Percentiles rank a stretch among this genome's conserved stretches.
These are phyloP conservation scores for Pholiota molesta DNA, from an alignment of 768 basidiomycete genomes.

Conservation along the genomic window DNA sequence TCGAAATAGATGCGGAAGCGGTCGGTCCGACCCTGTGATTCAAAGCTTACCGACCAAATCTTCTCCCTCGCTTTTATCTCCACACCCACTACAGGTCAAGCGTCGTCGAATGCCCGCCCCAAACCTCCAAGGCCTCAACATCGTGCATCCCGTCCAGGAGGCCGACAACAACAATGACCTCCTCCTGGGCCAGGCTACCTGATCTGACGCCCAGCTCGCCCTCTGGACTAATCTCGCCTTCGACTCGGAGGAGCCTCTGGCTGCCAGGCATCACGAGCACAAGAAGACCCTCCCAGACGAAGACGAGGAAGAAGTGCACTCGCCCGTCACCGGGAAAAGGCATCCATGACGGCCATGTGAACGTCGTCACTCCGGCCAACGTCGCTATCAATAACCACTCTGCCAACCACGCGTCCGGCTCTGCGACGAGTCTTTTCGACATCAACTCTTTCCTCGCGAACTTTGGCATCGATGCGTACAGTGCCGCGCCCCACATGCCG, in stretches of 20 bases:
- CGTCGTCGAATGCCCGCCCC: slow-evolving; percentile 54
- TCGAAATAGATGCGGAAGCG: slow-evolving; percentile 15
- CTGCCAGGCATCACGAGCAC: slow-evolving; percentile 38
- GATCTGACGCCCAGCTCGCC: slow-evolving; percentile 80
- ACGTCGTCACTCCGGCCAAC: slow-evolving; percentile 55
- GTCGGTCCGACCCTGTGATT: slow-evolving; percentile 21
- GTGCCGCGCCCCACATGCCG: slow-evolving; percentile 29
- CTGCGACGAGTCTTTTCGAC: slow-evolving; percentile 21
- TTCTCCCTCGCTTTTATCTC: slow-evolving; percentile 6
- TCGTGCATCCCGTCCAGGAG: slow-evolving; percentile 60
- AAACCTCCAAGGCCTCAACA: slow-evolving; percentile 78
- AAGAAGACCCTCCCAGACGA: slow-evolving; percentile 45
- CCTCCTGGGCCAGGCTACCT: slow-evolving; percentile 63
- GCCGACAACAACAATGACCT: slow-evolving; percentile 56
- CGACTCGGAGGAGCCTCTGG: slow-evolving; percentile 70
- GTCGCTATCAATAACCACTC: slow-evolving; percentile 34
- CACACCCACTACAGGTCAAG: slow-evolving; percentile 10
- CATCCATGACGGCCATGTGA: slow-evolving; percentile 58
- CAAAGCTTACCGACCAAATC: slow-evolving; percentile 18
- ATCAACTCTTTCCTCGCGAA: too few species aligned
- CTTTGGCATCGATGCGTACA: slow-evolving; percentile 14
- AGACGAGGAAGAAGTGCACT: slow-evolving; percentile 47
- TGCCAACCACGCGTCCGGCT: slow-evolving; percentile 39
- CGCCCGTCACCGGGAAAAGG: slow-evolving; percentile 41
- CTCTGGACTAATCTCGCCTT: slow-evolving; percentile 86